Base-by-base conservation (phyloP, 441 rosid species). In the Gossypium armourianum region DNA sequence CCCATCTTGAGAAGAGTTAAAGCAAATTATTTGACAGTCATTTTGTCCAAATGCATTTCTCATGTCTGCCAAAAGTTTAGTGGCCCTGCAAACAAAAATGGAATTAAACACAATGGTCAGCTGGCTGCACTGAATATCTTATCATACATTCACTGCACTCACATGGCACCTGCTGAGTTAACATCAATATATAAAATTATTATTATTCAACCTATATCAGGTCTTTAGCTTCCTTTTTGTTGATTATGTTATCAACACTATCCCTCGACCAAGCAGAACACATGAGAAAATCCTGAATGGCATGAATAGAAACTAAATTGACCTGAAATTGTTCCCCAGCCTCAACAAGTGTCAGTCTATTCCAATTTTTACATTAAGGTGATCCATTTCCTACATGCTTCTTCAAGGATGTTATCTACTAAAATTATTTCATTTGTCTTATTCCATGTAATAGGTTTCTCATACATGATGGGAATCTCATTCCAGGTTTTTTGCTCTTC, bases 1-100 rank as follows among this genome's bases (percentile, higher is more conserved):
- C 75, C 88, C 91, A 77, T 87, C 92, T 80, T 79, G 82, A 76
- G 98, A 88, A 80, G 99, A 95, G 82, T 95, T 92, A 69, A 94
- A 86, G 82, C 95, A 87, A 61, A 95, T 95, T 77, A 92, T 74
- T 71, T 86, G 88, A 80, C 96, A 89, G 47, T 88, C 91, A 75
- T 81, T 86, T 72, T 81, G 77, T 40, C 97, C 99, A 84, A 87
- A 92, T 54, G 96, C 87, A 80, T 82, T 85, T 85, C 86, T 89
- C 99, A 95, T 95, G 75, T 95, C 98, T 66, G 86, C 67, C 62
- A 90, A 80, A 74, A 90, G 81, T 84, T 84, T 89, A 54, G 88
- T 75, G 73, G 96, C 95, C 86, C 99, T 95, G 87, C 59, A 82
- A 68, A 77, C 58, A 71, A 58, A 78, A 69, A 74, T 23, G 24